Conservation (phyloP, 192 early-diverging fungal genomes). For the Entomortierella beljakovae region DNA sequence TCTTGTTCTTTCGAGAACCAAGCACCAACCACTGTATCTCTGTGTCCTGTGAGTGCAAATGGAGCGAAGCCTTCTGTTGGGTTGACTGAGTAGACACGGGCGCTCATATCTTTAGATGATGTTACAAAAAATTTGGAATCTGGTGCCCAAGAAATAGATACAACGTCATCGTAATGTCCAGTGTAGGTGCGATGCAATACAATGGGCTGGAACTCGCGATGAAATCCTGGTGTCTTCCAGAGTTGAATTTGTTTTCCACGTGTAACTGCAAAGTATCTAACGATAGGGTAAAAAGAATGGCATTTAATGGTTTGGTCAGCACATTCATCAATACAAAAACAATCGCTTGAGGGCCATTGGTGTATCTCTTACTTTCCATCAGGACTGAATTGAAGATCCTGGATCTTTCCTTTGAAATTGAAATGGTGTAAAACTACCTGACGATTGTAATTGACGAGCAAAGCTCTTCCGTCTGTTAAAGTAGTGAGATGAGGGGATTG, state of each 20-base stretch:
- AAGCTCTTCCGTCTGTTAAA: conserved; percentile 81
- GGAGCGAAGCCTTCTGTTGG: conserved; percentile 78
- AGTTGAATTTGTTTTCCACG: conserved; percentile 87
- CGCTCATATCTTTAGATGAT: conserved; percentile 86
- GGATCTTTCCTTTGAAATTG: conserved; percentile 85
- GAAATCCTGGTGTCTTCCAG: conserved; percentile 93
- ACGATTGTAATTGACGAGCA: conserved; percentile 89
- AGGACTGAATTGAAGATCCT: conserved; percentile 92
- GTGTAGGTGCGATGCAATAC: conserved; percentile 82
- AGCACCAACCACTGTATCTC: conserved; percentile 83
- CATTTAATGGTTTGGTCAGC: neutral
- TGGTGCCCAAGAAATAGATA: conserved; percentile 83
- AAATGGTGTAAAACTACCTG: conserved; percentile 90
- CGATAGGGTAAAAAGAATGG: neutral
- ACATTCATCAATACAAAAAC: neutral
- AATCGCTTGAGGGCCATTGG: no score
- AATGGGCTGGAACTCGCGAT: conserved; percentile 93
- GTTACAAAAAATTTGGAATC: conserved; percentile 79
- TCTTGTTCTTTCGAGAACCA: conserved; percentile 81
- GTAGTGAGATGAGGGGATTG: neutral
- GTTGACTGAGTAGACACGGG: conserved; percentile 77
- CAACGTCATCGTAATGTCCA: conserved; percentile 91
- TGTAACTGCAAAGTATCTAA: conserved; percentile 84
- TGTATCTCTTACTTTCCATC: conserved; percentile 77
- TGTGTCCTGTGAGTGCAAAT: conserved; percentile 86